Evolutionary conservation across 352 stramenopile genomes (phyloP).

Genomic region (Globisporangium takayamanum): DNA sequence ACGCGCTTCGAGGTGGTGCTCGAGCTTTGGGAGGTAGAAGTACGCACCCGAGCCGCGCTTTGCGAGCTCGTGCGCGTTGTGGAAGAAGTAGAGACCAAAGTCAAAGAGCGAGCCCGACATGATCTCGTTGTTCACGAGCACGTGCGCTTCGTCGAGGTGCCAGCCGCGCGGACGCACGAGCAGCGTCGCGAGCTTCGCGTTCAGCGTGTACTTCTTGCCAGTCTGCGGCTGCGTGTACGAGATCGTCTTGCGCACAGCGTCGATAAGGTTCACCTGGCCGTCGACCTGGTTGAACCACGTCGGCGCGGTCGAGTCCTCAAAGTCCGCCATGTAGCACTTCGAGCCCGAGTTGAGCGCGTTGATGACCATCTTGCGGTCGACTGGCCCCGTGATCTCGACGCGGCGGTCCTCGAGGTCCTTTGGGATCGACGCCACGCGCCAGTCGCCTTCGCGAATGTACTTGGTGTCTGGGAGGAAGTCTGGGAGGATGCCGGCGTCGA

Average conservation of each 20-base stretch:
- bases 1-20: constrained; percentile 92
- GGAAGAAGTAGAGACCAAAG: constrained; percentile 96
- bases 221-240: constrained; percentile 61
- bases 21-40: constrained; percentile 96
- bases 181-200: constrained; percentile 80
- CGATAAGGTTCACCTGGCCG: constrained; percentile 90
- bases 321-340: constrained; percentile 95
- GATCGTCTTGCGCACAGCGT: constrained; percentile 90
- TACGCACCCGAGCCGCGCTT: constrained; percentile 85
- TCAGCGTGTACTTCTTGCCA: constrained; percentile 71
- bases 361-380: constrained; percentile 97
- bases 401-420: constrained; percentile 86
- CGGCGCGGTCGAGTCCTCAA: constrained; percentile 92
- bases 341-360: constrained; percentile 94
- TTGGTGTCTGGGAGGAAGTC: constrained; percentile 84
- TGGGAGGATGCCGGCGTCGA: constrained; percentile 85
- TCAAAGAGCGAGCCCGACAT: constrained; percentile 93
- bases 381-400: constrained; percentile 94
- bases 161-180: constrained; percentile 91
- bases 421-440: constrained; percentile 74
- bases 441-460: constrained; percentile 79
- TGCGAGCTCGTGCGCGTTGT: constrained; percentile 90
- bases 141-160: constrained; percentile 93
- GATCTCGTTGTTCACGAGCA: constrained; percentile 91
- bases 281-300: constrained; percentile 93